Conservation (phyloP, 257 asterid genomes). For the Capsicum chinense region DNA sequence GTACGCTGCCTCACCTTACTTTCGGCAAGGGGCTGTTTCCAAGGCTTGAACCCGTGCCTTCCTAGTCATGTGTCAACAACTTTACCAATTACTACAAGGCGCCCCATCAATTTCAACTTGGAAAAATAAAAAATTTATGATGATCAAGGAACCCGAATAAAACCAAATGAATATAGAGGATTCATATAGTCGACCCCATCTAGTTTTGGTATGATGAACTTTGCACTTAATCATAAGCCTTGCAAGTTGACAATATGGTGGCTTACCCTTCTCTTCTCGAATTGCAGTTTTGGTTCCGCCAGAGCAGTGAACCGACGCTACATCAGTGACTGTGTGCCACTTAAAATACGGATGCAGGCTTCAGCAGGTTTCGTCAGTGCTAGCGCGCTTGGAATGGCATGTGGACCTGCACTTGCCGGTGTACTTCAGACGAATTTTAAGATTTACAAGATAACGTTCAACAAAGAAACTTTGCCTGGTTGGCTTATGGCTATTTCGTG, state of each 20-base stretch:
- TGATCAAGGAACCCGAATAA: neutral
- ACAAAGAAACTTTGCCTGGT: constrained; percentile 88
- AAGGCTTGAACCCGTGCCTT: no score
- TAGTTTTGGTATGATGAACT: neutral
- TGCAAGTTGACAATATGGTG: constrained; percentile 27
- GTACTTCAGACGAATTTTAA: constrained; percentile 78
- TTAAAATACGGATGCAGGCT: constrained; percentile 88
- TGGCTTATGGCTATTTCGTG: constrained; percentile 95
- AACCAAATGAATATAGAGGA: neutral
- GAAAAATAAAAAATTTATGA: neutral
- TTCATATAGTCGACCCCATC: neutral
- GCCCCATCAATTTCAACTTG: no score
- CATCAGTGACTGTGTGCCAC: constrained; percentile 96
- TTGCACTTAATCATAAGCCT: constrained; percentile 12
- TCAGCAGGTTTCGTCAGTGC: constrained; percentile 99
- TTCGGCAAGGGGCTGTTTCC: no score
- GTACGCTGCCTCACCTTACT: no score
- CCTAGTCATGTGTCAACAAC: no score
- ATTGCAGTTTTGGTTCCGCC: constrained; percentile 92
- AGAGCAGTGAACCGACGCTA: constrained; percentile 97
- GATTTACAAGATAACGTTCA: constrained; percentile 67
- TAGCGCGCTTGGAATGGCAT: constrained; percentile 98
- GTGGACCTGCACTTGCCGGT: constrained; percentile 98
- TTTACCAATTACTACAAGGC: no score
- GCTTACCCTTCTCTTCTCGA: constrained; percentile 25